These are phyloP conservation scores for Fonsecaea monophora DNA, from an alignment of 2,329 filamentous ascomycete species.

Conservation along the genomic window DNA sequence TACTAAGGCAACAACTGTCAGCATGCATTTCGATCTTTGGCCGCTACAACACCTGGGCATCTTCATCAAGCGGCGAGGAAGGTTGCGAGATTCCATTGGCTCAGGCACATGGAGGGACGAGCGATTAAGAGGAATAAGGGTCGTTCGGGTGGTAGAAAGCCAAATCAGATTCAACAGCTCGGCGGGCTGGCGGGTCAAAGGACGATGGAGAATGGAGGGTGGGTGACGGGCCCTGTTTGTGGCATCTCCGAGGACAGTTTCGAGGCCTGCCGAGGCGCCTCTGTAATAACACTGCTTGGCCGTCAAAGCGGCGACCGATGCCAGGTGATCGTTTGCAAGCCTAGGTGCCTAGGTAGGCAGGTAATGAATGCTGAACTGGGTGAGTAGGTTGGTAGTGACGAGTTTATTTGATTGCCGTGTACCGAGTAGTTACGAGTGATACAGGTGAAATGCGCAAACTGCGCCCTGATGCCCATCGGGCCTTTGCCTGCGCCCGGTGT, in stretches of 20 bases:
- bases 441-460: too few relatives aligned
- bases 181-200: not conserved
- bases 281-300: not conserved
- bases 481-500: too few relatives aligned
- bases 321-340: not conserved
- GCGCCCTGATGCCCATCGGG: too few relatives aligned
- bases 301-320: not conserved
- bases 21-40: constrained; percentile 66
- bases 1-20: constrained; percentile 7
- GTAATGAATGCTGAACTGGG: not conserved
- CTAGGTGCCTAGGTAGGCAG: not conserved
- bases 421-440: not conserved
- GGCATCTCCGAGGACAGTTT: not conserved
- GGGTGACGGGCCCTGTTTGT: not conserved
- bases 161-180: not conserved
- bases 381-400: not conserved
- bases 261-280: not conserved
- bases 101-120: not conserved
- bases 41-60: constrained; percentile 79
- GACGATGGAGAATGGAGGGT: not conserved
- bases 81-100: not conserved
- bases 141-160: not conserved
- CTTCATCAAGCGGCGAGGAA: constrained; percentile 55
- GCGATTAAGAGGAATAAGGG: not conserved
- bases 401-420: too few relatives aligned